Conservation (phyloP, 2,329 filamentous ascomycete genomes). For the Clonostachys rosea region DNA sequence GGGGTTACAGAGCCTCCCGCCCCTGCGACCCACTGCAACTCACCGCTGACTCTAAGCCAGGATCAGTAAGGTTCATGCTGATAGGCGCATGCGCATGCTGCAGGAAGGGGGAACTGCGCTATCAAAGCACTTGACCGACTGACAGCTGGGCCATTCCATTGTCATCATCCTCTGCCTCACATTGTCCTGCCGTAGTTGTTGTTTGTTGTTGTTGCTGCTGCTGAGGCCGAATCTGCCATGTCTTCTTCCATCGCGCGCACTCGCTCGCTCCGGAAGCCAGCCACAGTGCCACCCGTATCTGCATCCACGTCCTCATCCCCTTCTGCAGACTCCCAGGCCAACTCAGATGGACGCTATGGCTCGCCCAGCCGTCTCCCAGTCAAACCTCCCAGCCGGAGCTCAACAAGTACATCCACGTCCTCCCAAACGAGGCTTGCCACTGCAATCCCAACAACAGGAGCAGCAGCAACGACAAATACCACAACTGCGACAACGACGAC, state of each 20-base stretch:
- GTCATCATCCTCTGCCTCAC: no score
- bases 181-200: no score
- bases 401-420: constrained; percentile 11
- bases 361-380: constrained; percentile 47
- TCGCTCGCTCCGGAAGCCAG: constrained; percentile 41
- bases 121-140: no score
- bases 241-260: constrained; percentile 35
- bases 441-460: no score
- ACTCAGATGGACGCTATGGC: constrained; percentile 21
- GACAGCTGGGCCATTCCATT: no score
- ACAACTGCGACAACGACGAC: background rate
- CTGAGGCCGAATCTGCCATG: background rate
- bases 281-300: constrained; percentile 8
- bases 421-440: background rate
- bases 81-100: no score
- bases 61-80: no score
- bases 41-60: no score
- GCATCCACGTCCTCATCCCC: constrained; percentile 5
- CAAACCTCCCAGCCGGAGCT: constrained; percentile 32
- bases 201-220: no score
- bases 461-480: background rate
- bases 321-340: constrained; percentile 5
- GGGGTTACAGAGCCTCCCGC: no score
- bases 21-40: no score
- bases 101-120: no score